phyloP scores from a whole-genome alignment of 208 protist genomes.

The Crithidia brevicula region DNA sequence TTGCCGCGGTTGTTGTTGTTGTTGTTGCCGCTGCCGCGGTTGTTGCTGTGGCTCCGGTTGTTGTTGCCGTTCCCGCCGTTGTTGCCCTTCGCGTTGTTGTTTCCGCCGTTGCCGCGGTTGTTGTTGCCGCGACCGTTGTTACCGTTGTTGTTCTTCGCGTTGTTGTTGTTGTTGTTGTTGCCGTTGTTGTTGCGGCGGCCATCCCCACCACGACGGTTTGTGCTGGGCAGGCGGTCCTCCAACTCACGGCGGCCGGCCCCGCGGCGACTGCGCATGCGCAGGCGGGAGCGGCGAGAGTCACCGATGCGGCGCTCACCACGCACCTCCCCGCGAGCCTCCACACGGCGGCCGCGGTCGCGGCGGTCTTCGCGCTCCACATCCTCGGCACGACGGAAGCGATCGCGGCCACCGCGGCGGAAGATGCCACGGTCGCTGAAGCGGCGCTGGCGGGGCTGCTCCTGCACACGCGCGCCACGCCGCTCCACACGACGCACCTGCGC shows the following conservation, averaged over 20 bases:
- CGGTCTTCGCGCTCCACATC: constrained; percentile 71
- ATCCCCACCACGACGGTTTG: constrained; percentile 3
- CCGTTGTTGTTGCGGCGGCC: constrained; percentile 6
- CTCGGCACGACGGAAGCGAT: constrained; percentile 81
- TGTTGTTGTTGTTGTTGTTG: constrained; percentile 26
- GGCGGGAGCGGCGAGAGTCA: constrained; percentile 8
- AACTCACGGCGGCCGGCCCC: constrained; percentile 11
- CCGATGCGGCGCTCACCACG: constrained; percentile 9
- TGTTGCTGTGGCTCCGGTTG: constrained; percentile 3
- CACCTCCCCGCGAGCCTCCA: background rate
- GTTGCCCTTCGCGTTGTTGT: constrained; percentile 6
- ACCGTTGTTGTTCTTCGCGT: constrained; percentile 5
- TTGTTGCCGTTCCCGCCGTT: background rate
- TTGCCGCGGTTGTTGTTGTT: constrained; percentile 23
- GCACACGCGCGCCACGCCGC: constrained; percentile 17
- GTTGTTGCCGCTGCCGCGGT: constrained; percentile 5
- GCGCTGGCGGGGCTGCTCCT: constrained; percentile 3
- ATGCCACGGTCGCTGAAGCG: constrained; percentile 74
- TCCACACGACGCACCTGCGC: constrained; percentile 62
- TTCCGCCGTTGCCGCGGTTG: background rate
- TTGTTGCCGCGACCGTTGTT: constrained; percentile 7
- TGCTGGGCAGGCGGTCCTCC: constrained; percentile 29
- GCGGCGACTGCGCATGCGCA: constrained; percentile 31
- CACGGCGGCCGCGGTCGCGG: constrained; percentile 52
- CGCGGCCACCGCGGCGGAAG: constrained; percentile 60